Conservation (phyloP, 495 filamentous ascomycete species). For the Amniculicola lignicola region DNA sequence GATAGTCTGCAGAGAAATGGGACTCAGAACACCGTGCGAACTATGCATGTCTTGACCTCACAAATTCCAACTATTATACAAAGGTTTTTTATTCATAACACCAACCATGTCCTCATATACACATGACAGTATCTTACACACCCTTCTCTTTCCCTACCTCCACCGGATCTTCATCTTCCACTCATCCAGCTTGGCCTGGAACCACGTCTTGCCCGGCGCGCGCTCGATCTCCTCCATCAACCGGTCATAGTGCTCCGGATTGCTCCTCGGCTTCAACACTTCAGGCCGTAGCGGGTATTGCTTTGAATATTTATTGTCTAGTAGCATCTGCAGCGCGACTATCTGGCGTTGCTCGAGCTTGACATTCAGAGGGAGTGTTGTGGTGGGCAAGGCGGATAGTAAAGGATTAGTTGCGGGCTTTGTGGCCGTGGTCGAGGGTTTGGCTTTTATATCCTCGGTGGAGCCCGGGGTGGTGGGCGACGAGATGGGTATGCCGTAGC, state of each 20-base stretch:
- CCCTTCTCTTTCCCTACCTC: conserved; percentile 1
- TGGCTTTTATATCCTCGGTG: not conserved
- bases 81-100: no score
- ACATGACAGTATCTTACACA: not conserved
- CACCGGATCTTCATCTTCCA: conserved; percentile 38
- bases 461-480: not conserved
- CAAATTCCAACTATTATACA: no score
- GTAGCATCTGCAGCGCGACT: conserved; percentile 70
- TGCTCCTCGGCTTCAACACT: conserved; percentile 66
- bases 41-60: no score
- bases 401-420: conserved; percentile 10
- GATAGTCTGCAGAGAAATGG: no score
- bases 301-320: conserved; percentile 69
- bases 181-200: conserved; percentile 27
- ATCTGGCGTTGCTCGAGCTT: conserved; percentile 61
- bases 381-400: not conserved
- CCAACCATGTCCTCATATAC: not conserved
- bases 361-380: conserved; percentile 11
- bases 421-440: conserved; percentile 12
- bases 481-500: conserved; percentile 38
- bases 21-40: no score
- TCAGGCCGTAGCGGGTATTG: conserved; percentile 64
- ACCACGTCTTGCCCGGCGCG: conserved; percentile 40
- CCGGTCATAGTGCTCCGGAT: conserved; percentile 73
- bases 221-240: conserved; percentile 55